Evolutionary conservation across 2,329 filamentous ascomycete genomes (phyloP), one percentile per base, ranked within the genome.

Genomic region (Pseudopyrenochaeta lycopersici): DNA sequence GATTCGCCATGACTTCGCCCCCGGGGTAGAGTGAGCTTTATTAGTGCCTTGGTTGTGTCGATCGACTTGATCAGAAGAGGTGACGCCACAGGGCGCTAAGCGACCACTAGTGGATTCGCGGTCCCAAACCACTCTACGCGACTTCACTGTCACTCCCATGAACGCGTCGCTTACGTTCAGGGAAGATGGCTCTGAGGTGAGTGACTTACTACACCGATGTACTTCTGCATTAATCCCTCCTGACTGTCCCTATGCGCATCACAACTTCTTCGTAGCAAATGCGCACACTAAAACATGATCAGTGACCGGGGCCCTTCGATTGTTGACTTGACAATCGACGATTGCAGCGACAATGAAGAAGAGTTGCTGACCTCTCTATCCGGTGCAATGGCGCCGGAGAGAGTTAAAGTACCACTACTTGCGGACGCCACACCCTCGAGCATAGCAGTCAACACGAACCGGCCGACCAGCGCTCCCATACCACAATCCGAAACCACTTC

Each of bases 281-380:
- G 9, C 14, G n/a, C 17, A 35, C 18, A n/a, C 9, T 15, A 7
- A 20, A 52, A 68, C 57, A 54, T 53, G 44, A 33, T 40, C 39
- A 71, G 67, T 51, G 49, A 58, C 52, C 43, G 53, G 54, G 23
- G 52, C 31, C 50, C 52, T 11, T 23, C 35, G 5, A 49, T 67
- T 35, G 50, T 72, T 30, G 67, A 70, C 49, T 62, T 70, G 3
- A 71, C 68, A 0, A 20, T 51, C 20, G 60, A 67, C 9, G 59
- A 39, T n/a, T 58, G 64, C n/a, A n/a, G n/a, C 14, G 49, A 51
- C 11, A 52, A 54, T 6, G 46, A 52, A 27, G 18, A 43, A 12
- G 30, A 20, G 3, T 15, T 36, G 14, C 39, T 40, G 3, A 17
- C 11, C 17, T 36, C 44, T 9, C 14, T 46, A 15, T 29, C 43